phyloP scores from a whole-genome alignment of 768 basidiomycete species.

The Collybiopsis confluens region DNA sequence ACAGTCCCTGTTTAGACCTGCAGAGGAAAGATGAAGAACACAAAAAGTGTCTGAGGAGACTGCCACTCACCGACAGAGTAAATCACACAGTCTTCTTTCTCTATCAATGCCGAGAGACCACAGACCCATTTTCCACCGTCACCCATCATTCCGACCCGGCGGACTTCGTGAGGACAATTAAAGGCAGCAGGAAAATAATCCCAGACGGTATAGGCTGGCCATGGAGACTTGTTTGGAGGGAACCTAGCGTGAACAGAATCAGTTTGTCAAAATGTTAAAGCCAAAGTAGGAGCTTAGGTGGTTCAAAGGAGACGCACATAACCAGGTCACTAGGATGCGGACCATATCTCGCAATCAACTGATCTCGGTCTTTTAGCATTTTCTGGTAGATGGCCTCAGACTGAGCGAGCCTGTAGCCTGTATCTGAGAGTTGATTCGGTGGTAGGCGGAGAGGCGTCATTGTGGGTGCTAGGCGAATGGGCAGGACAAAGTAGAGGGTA shows the following conservation, averaged over 20 bases:
- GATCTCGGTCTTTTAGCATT: slow-evolving; percentile 34
- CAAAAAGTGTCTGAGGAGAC: neutral
- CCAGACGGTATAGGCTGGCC: slow-evolving; percentile 58
- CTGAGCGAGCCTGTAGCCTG: slow-evolving; percentile 35
- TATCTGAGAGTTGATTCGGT: slow-evolving; percentile 26
- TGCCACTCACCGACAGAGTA: slow-evolving; percentile 53
- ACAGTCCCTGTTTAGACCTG: slow-evolving; percentile 54
- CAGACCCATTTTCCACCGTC: slow-evolving; percentile 74
- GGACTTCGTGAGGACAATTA: slow-evolving; percentile 47
- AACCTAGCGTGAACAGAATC: too few species aligned
- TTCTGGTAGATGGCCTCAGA: slow-evolving; percentile 45
- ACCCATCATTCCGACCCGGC: slow-evolving; percentile 49
- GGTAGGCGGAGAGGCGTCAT: slow-evolving; percentile 32
- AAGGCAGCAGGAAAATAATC: slow-evolving; percentile 50
- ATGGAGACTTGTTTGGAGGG: slow-evolving; percentile 46
- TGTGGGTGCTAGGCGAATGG: slow-evolving; percentile 23
- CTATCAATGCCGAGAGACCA: slow-evolving; percentile 49
- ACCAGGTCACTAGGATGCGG: slow-evolving; percentile 43
- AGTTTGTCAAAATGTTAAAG: too few species aligned
- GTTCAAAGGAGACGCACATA: slow-evolving; percentile 36
- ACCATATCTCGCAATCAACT: slow-evolving; percentile 51
- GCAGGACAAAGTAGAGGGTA: slow-evolving; percentile 45
- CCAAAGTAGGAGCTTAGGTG: too few species aligned
- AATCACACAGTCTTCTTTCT: slow-evolving; percentile 53
- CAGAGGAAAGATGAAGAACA: neutral